These are phyloP conservation scores for Magnolia kwangsiensis DNA, from an alignment of 164 flowering plant species.

Conservation along the genomic window DNA sequence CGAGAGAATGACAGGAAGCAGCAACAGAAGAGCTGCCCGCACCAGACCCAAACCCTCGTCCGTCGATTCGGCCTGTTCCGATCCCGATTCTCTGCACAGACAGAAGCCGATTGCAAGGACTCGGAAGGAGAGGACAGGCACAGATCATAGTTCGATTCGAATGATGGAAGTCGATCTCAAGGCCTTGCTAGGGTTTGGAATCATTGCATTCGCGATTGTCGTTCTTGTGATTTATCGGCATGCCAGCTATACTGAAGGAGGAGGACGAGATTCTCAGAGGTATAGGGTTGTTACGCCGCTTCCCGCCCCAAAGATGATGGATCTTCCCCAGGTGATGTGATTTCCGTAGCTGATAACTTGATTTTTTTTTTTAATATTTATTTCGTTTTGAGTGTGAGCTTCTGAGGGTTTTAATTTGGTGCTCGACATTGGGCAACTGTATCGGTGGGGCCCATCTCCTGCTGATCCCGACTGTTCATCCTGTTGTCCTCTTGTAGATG, in stretches of 20 bases:
- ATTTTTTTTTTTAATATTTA: neutral
- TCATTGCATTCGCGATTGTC: neutral
- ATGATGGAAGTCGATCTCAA: conserved; percentile 8
- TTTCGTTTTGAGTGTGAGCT: too few relatives aligned
- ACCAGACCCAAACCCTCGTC: conserved; percentile 2
- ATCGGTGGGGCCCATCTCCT: too few relatives aligned
- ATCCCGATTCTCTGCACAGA: neutral
- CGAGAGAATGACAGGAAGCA: conserved; percentile 5
- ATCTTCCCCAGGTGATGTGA: conserved; percentile 14
- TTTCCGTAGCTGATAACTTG: neutral
- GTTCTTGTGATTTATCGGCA: conserved; percentile 8
- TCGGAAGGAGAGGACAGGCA: neutral
- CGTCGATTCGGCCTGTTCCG: neutral
- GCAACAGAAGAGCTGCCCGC: conserved; percentile 11
- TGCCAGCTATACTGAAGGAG: neutral
- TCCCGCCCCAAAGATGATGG: conserved; percentile 18
- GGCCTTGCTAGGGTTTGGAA: conserved; percentile 8
- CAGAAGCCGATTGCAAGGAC: neutral
- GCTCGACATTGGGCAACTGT: too few relatives aligned
- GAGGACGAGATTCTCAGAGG: neutral
- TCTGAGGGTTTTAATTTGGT: too few relatives aligned
- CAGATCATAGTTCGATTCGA: conserved; percentile 4
- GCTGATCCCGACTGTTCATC: too few relatives aligned
- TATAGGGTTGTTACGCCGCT: conserved; percentile 13
- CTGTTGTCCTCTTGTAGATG: too few relatives aligned